These are phyloP conservation scores for Chrysoporthe puriensis DNA, from an alignment of 2,329 filamentous ascomycete genomes.

Conservation along the genomic window DNA sequence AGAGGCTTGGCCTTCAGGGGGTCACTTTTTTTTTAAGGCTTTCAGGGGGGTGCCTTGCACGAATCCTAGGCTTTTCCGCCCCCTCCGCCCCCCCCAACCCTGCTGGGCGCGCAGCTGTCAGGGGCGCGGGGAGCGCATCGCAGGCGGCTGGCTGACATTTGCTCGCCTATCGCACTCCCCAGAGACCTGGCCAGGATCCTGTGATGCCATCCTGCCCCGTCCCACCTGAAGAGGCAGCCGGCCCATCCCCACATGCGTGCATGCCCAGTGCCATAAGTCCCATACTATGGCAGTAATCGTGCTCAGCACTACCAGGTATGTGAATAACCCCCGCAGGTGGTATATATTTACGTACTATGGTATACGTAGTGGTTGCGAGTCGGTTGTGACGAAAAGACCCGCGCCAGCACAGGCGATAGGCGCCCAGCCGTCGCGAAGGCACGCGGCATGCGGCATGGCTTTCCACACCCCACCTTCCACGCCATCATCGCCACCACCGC, in stretches of 20 bases:
- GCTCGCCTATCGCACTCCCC: conserved; percentile 14
- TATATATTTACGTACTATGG: background rate
- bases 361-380: conserved; percentile 13
- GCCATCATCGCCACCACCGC: background rate
- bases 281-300: too few species aligned
- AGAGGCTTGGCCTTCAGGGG: conserved; percentile 1
- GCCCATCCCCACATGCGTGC: background rate
- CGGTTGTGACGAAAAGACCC: conserved; percentile 5
- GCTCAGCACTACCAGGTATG: too few species aligned
- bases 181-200: background rate
- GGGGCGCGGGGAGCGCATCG: conserved; percentile 4
- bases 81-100: background rate
- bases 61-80: conserved; percentile 1
- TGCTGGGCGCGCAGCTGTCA: background rate
- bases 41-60: background rate
- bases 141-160: conserved; percentile 11
- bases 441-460: background rate
- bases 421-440: conserved; percentile 14
- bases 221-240: conserved; percentile 11
- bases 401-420: conserved; percentile 14
- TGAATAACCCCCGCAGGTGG: too few species aligned
- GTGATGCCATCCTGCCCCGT: background rate
- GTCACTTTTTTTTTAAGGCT: background rate
- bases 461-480: background rate
- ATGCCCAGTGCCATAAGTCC: too few species aligned